Evolutionary conservation across 1,284 basidiomycete genomes (phyloP).

Genomic region (Irpex sp.): DNA sequence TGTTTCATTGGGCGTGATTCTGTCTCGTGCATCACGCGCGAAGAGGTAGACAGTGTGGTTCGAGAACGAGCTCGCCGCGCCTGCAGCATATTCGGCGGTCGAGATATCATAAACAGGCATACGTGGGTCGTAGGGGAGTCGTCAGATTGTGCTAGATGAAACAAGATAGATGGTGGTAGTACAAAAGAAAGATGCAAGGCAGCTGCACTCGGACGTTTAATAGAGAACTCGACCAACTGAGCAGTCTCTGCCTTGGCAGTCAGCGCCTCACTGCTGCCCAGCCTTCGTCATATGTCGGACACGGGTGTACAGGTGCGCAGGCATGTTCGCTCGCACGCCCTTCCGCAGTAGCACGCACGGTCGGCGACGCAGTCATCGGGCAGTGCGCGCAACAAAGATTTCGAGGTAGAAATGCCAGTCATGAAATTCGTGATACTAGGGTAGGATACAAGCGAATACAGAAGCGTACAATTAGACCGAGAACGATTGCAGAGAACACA

Average conservation of each 20-base stretch:
- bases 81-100: background rate
- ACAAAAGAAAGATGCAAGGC: background rate
- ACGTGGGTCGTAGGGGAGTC: constrained; percentile 8
- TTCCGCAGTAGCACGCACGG: background rate
- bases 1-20: constrained; percentile 63
- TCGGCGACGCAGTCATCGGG: background rate
- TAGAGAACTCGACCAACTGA: background rate
- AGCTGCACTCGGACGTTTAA: background rate
- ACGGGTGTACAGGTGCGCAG: no score
- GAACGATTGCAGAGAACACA: constrained; percentile 9
- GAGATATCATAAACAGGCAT: constrained; percentile 8
- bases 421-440: constrained; percentile 5
- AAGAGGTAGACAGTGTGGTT: constrained; percentile 28
- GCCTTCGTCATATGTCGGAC: background rate
- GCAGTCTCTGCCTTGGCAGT: background rate
- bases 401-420: background rate
- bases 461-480: constrained; percentile 10
- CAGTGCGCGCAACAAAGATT: background rate
- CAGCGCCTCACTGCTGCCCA: background rate
- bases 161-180: constrained; percentile 7
- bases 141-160: background rate
- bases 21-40: constrained; percentile 32
- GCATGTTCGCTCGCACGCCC: background rate
- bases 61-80: constrained; percentile 14
- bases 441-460: constrained; percentile 9